A percentile compares a stretch with the other conserved stretches of the same genome.
These are phyloP conservation scores for Sporobolomyces roseus DNA, from an alignment of 768 basidiomycete genomes.

Conservation along the genomic window DNA sequence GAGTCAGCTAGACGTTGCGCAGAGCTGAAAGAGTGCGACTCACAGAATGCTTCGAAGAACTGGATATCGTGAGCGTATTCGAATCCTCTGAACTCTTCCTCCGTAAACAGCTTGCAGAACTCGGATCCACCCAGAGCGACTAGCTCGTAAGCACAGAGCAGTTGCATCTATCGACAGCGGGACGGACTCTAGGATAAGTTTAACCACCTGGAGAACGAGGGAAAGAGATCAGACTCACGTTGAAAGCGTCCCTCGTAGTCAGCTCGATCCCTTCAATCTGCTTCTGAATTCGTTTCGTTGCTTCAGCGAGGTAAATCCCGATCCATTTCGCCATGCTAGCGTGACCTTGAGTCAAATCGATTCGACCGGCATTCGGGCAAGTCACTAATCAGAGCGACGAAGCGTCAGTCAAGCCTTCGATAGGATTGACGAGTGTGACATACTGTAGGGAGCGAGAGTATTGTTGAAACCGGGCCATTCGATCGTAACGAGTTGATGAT, in stretches of 20 bases:
- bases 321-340: slow-evolving; percentile 57
- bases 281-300: slow-evolving; percentile 59
- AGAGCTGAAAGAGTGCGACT: not conserved
- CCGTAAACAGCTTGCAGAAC: slow-evolving; percentile 52
- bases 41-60: slow-evolving; percentile 47
- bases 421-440: slow-evolving; percentile 37
- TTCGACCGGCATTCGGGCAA: slow-evolving; percentile 60
- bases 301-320: slow-evolving; percentile 64
- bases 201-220: no score
- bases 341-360: not conserved
- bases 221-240: slow-evolving; percentile 10
- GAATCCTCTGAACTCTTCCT: slow-evolving; percentile 35
- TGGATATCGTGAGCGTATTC: slow-evolving; percentile 46
- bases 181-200: not conserved
- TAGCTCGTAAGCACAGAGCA: slow-evolving; percentile 82
- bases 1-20: not conserved
- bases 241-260: slow-evolving; percentile 65
- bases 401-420: not conserved
- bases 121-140: slow-evolving; percentile 53
- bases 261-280: slow-evolving; percentile 61
- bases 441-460: slow-evolving; percentile 53
- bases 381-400: slow-evolving; percentile 12
- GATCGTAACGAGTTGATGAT: slow-evolving; percentile 72
- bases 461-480: slow-evolving; percentile 59
- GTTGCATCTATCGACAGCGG: slow-evolving; percentile 48